phyloP scores from a whole-genome alignment of 495 filamentous ascomycete species.

The Lasiosphaeris hirsuta region DNA sequence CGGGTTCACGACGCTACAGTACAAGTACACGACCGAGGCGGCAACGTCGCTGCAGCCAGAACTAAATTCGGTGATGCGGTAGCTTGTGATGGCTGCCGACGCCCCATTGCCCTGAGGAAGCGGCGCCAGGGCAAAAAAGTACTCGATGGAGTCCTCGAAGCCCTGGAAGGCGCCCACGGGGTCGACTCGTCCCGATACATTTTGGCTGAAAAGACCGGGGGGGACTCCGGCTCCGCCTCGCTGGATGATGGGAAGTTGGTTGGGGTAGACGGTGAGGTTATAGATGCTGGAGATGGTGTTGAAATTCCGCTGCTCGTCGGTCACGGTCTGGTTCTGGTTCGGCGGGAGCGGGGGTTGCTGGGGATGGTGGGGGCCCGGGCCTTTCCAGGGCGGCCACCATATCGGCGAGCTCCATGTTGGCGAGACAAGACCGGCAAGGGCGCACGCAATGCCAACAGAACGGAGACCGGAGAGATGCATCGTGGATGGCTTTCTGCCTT shows the following conservation, averaged over 20 bases:
- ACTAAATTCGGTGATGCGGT: slow-evolving; percentile 34
- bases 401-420: slow-evolving; percentile 17
- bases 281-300: slow-evolving; percentile 37
- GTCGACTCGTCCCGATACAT: slow-evolving; percentile 33
- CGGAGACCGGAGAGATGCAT: slow-evolving; percentile 19
- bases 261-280: slow-evolving; percentile 40
- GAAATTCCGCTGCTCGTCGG: slow-evolving; percentile 31
- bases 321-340: neutral
- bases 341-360: neutral
- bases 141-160: slow-evolving; percentile 39
- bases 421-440: slow-evolving; percentile 13
- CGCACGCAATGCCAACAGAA: slow-evolving; percentile 14
- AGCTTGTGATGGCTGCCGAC: slow-evolving; percentile 29
- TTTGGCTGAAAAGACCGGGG: slow-evolving; percentile 33
- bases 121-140: slow-evolving; percentile 39
- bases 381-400: slow-evolving; percentile 10
- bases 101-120: slow-evolving; percentile 26
- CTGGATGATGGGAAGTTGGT: slow-evolving; percentile 35
- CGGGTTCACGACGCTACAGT: slow-evolving; percentile 29
- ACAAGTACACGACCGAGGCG: slow-evolving; percentile 36
- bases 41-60: slow-evolving; percentile 32
- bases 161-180: slow-evolving; percentile 37
- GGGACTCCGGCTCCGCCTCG: slow-evolving; percentile 31
- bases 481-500: neutral
- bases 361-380: neutral